Evolutionary conservation across 2,329 filamentous ascomycete species (phyloP).

Genomic region (Karstenula rhodostoma): DNA sequence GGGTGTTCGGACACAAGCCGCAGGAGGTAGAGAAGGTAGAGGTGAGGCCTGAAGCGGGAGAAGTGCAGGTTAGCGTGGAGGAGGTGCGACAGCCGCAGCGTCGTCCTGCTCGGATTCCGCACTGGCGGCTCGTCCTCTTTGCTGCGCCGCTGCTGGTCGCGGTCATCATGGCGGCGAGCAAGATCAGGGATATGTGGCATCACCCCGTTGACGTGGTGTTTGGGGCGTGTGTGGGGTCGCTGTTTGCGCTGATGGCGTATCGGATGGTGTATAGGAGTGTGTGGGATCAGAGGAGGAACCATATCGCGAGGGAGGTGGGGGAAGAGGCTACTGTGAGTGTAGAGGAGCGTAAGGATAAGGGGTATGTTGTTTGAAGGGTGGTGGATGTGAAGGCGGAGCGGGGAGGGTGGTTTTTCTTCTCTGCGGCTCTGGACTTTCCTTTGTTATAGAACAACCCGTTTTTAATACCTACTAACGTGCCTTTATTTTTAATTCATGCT

Average conservation of each 20-base stretch:
- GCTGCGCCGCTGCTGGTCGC: constrained; percentile 71
- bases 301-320: constrained; percentile 21
- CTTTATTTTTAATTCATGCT: no score
- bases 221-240: constrained; percentile 67
- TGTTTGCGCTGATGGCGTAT: constrained; percentile 69
- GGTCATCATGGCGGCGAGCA: constrained; percentile 68
- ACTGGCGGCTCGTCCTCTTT: constrained; percentile 73
- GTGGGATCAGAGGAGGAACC: constrained; percentile 28
- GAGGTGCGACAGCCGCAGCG: neutral
- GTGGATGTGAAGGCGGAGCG: no score
- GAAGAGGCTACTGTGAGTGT: neutral
- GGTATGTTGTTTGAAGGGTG: no score
- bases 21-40: neutral
- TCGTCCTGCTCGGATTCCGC: constrained; percentile 56
- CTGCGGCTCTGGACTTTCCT: no score
- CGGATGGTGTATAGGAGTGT: constrained; percentile 63
- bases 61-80: neutral
- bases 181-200: constrained; percentile 73
- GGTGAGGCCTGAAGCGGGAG: neutral
- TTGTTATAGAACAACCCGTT: no score
- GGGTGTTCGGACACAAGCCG: constrained; percentile 25
- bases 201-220: constrained; percentile 74
- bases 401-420: no score
- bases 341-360: no score
- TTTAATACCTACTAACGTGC: no score